A percentile compares a stretch with the other conserved stretches of the same genome.
phyloP scores from a whole-genome alignment of 441 rosid genomes.

The Syzygium malaccense region DNA sequence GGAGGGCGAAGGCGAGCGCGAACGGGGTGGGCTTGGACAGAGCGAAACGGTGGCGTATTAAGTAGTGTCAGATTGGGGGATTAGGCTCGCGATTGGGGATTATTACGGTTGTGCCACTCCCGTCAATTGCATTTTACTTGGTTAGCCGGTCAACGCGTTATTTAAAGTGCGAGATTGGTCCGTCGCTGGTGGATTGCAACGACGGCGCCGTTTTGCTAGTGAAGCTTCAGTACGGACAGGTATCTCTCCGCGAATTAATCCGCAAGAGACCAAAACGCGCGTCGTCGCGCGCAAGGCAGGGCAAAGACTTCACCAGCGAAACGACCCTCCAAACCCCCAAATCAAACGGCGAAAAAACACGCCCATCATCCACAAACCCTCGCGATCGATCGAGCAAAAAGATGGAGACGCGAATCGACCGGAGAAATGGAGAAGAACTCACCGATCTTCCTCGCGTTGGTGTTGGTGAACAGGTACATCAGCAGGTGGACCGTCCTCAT shows the following conservation, averaged over 20 bases:
- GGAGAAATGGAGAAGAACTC: neutral
- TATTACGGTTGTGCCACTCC: neutral
- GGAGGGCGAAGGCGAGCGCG: neutral
- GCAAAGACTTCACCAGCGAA: neutral
- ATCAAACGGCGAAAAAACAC: neutral
- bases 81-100: neutral
- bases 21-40: neutral
- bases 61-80: no score
- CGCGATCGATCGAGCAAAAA: neutral
- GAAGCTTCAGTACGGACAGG: neutral
- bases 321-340: neutral
- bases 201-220: neutral
- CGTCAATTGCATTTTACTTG: neutral
- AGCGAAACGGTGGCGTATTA: neutral
- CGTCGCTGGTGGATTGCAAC: neutral
- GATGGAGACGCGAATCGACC: neutral
- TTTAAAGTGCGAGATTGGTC: neutral
- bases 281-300: neutral
- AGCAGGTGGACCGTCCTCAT: constrained; percentile 80
- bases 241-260: neutral
- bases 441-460: constrained; percentile 77
- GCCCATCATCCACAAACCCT: neutral
- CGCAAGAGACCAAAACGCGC: neutral
- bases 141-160: neutral
- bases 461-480: constrained; percentile 76